These are phyloP conservation scores for Tritrichomonas musculus DNA, from an alignment of 208 protist species.

Conservation along the genomic window DNA sequence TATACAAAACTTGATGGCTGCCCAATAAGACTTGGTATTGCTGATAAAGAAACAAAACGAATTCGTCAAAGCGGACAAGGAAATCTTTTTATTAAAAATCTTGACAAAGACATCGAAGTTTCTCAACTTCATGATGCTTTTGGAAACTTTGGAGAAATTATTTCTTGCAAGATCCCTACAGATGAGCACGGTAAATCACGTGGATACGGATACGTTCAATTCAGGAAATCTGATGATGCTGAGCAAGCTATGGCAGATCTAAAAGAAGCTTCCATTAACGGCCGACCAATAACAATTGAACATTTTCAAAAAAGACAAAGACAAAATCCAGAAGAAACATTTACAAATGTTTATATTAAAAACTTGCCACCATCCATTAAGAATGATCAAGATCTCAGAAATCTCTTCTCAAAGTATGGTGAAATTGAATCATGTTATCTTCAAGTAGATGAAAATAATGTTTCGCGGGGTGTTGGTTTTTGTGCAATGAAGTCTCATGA, in stretches of 20 bases:
- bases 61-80: neutral
- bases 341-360: neutral
- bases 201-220: slow-evolving; percentile 21
- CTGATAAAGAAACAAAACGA: neutral
- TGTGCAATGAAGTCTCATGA: slow-evolving; percentile 78
- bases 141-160: slow-evolving; percentile 19
- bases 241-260: neutral
- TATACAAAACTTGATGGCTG: neutral
- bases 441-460: slow-evolving; percentile 72
- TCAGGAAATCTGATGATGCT: neutral
- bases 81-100: neutral
- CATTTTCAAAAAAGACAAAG: neutral
- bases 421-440: slow-evolving; percentile 42
- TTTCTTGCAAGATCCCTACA: slow-evolving; percentile 17
- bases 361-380: neutral
- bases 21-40: neutral
- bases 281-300: neutral
- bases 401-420: neutral
- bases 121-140: neutral
- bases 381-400: neutral
- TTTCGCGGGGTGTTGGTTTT: slow-evolving; percentile 87
- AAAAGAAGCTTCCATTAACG: neutral
- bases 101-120: neutral
- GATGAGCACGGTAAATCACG: neutral
- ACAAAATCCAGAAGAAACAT: slow-evolving; percentile 18